Evolutionary conservation across 805 yeast species (phyloP), one percentile per base, ranked within the genome.

Genomic region (Kurtzmaniella cleridarum): DNA sequence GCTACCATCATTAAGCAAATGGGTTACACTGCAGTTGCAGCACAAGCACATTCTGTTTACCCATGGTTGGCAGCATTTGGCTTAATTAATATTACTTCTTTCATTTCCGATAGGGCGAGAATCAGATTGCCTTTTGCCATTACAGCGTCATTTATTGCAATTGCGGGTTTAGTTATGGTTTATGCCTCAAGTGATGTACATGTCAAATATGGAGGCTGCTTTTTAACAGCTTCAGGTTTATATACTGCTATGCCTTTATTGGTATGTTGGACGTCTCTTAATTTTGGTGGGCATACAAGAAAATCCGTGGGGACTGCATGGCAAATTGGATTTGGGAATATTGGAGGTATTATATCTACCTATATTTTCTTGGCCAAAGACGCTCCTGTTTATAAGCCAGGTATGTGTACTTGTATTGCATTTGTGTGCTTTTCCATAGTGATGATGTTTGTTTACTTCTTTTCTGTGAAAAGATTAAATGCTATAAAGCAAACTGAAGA

Each of bases 31-130:
- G 80, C 86, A 2, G 82, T 79, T 50, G 67, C 75, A 40, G 91
- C 95, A 8, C 88, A 88, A 59, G 75, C 82, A 40, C 81, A 81
- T 62, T 83, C 95, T 0, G 85, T 88, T 35, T 89, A 87, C 48
- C 95, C 95, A 15, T 88, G 95, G 90, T 68, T 85, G 31, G 64
- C 73, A 23, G 85, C 95, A 0, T 83, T 87, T 53, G 88, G 82
- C 5, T 64, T 75, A 27, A 75, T 81, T 32, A 79, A 81, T 61
- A 50, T 76, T 3, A 45, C 73, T n/a, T 91, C 95, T 0, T 63
- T 69, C 42, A 45, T 70, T 41, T 81, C 93, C 0, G 95, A 87
- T 55, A 59, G 53, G 34, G 38, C 63, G 16, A 65, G 73, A 43
- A 52, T 55, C 34, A 69, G 88, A 61, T 55, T 73, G 16, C 69